Evolutionary conservation across 2,329 filamentous ascomycete genomes (phyloP).

Genomic region (Claviceps africana): DNA sequence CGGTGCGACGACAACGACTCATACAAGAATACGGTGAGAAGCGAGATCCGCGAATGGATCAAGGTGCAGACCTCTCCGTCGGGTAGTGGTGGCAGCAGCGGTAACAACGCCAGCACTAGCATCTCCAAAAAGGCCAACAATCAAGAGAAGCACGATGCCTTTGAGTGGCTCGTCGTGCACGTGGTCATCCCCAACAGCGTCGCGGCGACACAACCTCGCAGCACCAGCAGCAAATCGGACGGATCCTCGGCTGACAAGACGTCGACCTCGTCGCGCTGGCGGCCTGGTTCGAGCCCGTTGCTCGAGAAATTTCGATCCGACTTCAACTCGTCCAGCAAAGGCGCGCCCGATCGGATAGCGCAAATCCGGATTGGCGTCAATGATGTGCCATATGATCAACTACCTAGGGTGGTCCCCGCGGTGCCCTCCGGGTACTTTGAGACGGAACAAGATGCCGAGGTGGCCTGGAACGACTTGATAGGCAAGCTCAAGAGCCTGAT

Average conservation of each 20-base stretch:
- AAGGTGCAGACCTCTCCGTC: slow-evolving; percentile 56
- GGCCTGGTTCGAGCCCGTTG: slow-evolving; percentile 65
- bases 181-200: slow-evolving; percentile 78
- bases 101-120: slow-evolving; percentile 15
- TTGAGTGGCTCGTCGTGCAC: slow-evolving; percentile 88
- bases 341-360: slow-evolving; percentile 60
- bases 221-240: slow-evolving; percentile 37
- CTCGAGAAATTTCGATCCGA: slow-evolving; percentile 82
- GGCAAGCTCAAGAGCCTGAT: slow-evolving; percentile 79
- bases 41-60: slow-evolving; percentile 81
- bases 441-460: slow-evolving; percentile 61
- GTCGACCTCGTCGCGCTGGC: slow-evolving; percentile 55
- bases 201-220: slow-evolving; percentile 64
- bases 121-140: slow-evolving; percentile 42
- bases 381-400: slow-evolving; percentile 50
- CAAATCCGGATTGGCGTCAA: slow-evolving; percentile 71
- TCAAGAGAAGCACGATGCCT: slow-evolving; percentile 90
- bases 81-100: slow-evolving; percentile 16
- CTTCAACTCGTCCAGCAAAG: slow-evolving; percentile 65
- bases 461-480: slow-evolving; percentile 72
- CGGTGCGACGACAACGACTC: slow-evolving; percentile 91
- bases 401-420: slow-evolving; percentile 48
- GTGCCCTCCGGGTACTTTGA: slow-evolving; percentile 54
- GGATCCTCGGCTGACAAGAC: slow-evolving; percentile 52
- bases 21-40: slow-evolving; percentile 69